Evolutionary conservation across 1,139 yeast species (phyloP), one percentile per base, ranked within the genome.

Genomic region (Pichia norvegensis): DNA sequence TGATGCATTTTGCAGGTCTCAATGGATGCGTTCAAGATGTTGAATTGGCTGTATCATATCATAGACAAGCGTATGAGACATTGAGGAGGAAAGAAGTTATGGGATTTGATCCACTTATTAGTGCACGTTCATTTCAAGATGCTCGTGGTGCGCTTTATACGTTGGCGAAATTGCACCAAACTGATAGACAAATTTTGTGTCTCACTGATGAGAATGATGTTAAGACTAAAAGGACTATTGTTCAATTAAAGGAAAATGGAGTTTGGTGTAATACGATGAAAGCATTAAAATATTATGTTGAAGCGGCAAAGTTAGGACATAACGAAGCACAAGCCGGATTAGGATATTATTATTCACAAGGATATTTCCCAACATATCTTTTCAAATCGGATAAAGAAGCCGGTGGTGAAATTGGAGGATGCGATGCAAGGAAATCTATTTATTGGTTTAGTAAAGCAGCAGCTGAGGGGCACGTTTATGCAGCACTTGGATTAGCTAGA

Each of bases 371-470:
- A 23, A 57, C 64, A 4, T 48, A 53, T 40, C 53, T 51, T 33
- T 62, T 61, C 49, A 59, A 56, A 37, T 57, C 62, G 4, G 66
- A 62, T 44, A 59, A 56, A 33, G 59, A 57, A 23, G 54, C 63
- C 1, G 50, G 41, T 23, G 44, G 43, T 14, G 51, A 50, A n/a
- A 33, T 83, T 48, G 79, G 90, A 48, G 69, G 72, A 6, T 69
- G 75, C 20, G 86, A 85, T 58, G 77, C 95, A 16, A 73, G 73
- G 55, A 80, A 83, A 58, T 82, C 95, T 5, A 78, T 92, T 47
- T 92, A 88, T 42, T 92, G 97, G 97, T 92, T 86, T 65, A 72
- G 83, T 48, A 77, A 81, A 55, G 92, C 95, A 1, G 88, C 95
- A 0, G 73, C 74, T 52, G 73, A 72, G 46, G 85, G 90, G 40